phyloP scores from a whole-genome alignment of 1,139 yeast genomes.

The Suhomyces bokatorum region DNA sequence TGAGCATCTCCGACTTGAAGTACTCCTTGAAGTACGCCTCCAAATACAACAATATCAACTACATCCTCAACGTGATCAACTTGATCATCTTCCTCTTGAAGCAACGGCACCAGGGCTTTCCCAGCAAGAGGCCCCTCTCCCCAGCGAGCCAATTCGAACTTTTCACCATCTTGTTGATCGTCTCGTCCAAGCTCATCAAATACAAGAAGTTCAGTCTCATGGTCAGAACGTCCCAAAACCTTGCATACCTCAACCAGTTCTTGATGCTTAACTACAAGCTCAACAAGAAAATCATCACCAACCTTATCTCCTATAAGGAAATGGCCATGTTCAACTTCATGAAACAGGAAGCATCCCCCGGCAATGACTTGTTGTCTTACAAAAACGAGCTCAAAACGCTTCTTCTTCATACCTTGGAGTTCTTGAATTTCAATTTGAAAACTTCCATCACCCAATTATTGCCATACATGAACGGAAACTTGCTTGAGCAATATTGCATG shows the following conservation, averaged over 20 bases:
- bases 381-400: constrained; percentile 11
- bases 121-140: constrained; percentile 3
- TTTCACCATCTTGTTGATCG: constrained; percentile 36
- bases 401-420: constrained; percentile 21
- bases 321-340: constrained; percentile 26
- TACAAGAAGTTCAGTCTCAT: constrained; percentile 25
- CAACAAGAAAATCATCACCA: constrained; percentile 40
- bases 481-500: constrained; percentile 43
- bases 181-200: constrained; percentile 34
- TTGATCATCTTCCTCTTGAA: constrained; percentile 30
- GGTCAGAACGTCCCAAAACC: constrained; percentile 28
- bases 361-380: constrained; percentile 1
- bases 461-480: constrained; percentile 40
- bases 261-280: constrained; percentile 38
- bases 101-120: constrained; percentile 15
- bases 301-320: constrained; percentile 36
- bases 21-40: constrained; percentile 12
- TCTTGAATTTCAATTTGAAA: constrained; percentile 32
- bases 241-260: constrained; percentile 31
- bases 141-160: constrained; percentile 19
- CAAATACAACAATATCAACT: constrained; percentile 14
- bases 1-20: constrained; percentile 13
- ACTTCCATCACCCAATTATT: constrained; percentile 32
- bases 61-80: constrained; percentile 21
- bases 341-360: constrained; percentile 5